phyloP scores from a whole-genome alignment of 2,329 filamentous ascomycete genomes.

The Penicillium sp. region DNA sequence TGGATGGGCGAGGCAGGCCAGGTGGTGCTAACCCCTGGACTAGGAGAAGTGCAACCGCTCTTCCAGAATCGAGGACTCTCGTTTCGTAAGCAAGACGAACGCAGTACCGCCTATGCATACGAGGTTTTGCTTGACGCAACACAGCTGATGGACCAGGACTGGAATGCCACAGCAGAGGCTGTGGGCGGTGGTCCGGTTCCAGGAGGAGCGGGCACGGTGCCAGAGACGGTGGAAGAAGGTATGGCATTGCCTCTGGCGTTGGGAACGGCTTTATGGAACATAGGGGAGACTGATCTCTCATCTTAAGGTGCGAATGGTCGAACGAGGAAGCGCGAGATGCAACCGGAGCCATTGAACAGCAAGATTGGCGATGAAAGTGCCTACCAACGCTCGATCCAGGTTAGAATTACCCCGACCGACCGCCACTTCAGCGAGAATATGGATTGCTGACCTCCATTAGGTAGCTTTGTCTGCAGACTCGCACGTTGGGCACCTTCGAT shows the following conservation, averaged over 20 bases:
- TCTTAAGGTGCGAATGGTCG: constrained; percentile 44
- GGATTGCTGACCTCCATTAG: constrained; percentile 10
- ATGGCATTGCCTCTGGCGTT: not conserved
- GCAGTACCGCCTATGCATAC: constrained; percentile 50
- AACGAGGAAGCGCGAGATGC: constrained; percentile 28
- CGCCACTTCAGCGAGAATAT: not conserved
- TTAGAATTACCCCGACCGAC: not conserved
- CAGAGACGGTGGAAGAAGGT: constrained; percentile 34
- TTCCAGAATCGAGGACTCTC: constrained; percentile 47
- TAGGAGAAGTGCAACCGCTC: constrained; percentile 32
- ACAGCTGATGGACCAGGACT: constrained; percentile 35
- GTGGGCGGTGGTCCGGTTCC: constrained; percentile 39
- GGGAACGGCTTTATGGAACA: too few relatives aligned
- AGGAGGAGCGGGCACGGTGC: constrained; percentile 44
- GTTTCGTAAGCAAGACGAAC: constrained; percentile 48
- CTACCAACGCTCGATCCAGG: constrained; percentile 15
- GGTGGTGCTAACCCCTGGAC: constrained; percentile 46
- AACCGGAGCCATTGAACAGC: not conserved
- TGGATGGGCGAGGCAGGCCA: constrained; percentile 56
- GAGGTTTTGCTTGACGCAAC: constrained; percentile 46
- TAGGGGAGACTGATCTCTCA: not conserved
- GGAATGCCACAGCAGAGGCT: constrained; percentile 39
- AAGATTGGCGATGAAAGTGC: not conserved
- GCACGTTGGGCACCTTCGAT: constrained; percentile 46
- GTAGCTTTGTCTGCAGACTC: constrained; percentile 46